Evolutionary conservation across 768 basidiomycete species (phyloP).

Genomic region (Leccinum boreale): DNA sequence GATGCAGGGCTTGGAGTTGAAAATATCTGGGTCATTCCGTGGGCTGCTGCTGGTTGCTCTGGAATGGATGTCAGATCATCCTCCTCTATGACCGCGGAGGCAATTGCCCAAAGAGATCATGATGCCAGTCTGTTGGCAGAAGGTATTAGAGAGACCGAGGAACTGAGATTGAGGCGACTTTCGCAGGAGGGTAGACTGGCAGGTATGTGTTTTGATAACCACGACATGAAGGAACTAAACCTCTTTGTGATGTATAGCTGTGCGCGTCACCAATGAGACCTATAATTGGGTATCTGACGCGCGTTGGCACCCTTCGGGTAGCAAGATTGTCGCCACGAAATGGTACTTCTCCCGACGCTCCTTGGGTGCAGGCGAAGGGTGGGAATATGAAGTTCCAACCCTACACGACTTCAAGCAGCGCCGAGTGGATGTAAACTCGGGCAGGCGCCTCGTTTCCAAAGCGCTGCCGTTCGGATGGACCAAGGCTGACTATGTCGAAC

Average conservation of each 20-base stretch:
- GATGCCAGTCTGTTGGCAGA: conserved; percentile 48
- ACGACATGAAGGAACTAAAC: conserved; percentile 3
- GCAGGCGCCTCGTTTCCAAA: conserved; percentile 52
- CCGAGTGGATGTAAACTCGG: conserved; percentile 39
- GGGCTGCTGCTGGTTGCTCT: conserved; percentile 54
- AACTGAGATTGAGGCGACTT: conserved; percentile 47
- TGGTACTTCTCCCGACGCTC: conserved; percentile 69
- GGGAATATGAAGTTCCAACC: conserved; percentile 57
- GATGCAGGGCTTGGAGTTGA: conserved; percentile 72
- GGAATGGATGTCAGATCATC: conserved; percentile 51
- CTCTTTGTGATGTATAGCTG: conserved; percentile 26
- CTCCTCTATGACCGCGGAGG: conserved; percentile 32
- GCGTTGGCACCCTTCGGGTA: conserved; percentile 66
- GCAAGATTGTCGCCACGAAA: conserved; percentile 67
- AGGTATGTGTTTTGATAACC: conserved; percentile 17
- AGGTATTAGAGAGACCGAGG: conserved; percentile 50
- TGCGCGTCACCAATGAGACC: conserved; percentile 67
- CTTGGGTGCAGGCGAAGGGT: conserved; percentile 70
- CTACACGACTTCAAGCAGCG: conserved; percentile 5
- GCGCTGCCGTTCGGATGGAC: conserved; percentile 62
- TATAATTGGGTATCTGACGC: conserved; percentile 69
- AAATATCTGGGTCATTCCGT: conserved; percentile 70
- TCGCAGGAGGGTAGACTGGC: conserved; percentile 58
- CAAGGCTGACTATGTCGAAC: conserved; percentile 55
- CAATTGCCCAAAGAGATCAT: conserved; percentile 34